Evolutionary conservation across 495 filamentous ascomycete species (phyloP).

Genomic region (Gamarada debralockiae): DNA sequence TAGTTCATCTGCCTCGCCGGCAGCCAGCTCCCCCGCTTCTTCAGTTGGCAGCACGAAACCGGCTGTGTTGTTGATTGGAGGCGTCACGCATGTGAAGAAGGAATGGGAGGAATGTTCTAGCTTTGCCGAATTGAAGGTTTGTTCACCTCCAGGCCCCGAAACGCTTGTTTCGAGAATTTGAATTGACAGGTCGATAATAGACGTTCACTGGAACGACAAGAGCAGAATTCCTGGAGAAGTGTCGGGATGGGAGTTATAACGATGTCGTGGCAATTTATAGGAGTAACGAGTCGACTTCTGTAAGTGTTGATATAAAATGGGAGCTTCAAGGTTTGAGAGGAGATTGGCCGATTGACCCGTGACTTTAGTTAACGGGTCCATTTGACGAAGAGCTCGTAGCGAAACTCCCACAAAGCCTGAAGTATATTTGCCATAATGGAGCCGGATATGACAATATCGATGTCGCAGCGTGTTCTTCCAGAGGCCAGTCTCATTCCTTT

Average conservation of each 20-base stretch:
- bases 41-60: conserved; percentile 19
- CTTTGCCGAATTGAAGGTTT: conserved; percentile 51
- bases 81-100: conserved; percentile 36
- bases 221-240: conserved; percentile 49
- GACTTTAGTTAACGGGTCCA: conserved; percentile 50
- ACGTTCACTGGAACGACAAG: conserved; percentile 49
- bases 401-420: conserved; percentile 59
- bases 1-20: neutral
- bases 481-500: conserved; percentile 29
- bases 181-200: conserved; percentile 27
- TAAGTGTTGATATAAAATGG: conserved; percentile 22
- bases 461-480: conserved; percentile 59
- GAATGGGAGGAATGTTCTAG: conserved; percentile 54
- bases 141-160: neutral
- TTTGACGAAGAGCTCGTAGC: conserved; percentile 57
- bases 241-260: conserved; percentile 49
- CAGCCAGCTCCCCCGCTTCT: neutral
- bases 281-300: conserved; percentile 55
- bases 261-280: conserved; percentile 56
- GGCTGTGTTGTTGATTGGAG: conserved; percentile 53
- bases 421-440: conserved; percentile 82
- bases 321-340: neutral
- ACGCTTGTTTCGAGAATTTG: neutral
- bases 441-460: conserved; percentile 85
- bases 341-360: no score